A percentile compares a stretch with the other conserved stretches of the same genome.
Evolutionary conservation across 352 stramenopile species (phyloP).

Genomic region (Pythium guiyangense): DNA sequence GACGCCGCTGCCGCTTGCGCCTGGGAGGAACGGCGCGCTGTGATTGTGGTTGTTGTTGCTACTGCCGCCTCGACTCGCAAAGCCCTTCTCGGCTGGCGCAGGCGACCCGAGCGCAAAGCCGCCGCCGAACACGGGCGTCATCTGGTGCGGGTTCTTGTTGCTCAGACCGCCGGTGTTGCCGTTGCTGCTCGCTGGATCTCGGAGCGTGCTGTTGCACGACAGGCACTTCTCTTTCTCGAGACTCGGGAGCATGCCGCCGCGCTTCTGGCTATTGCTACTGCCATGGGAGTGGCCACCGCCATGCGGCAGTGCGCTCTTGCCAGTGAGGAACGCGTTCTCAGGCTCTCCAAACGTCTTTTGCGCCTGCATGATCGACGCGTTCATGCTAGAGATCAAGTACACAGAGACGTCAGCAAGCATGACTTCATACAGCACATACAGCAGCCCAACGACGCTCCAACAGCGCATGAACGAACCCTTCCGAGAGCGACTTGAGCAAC

Average conservation of each 20-base stretch:
- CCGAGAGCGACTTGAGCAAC: conserved; percentile 74
- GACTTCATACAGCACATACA: not conserved
- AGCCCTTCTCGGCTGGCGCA: conserved; percentile 32
- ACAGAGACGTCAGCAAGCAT: not conserved
- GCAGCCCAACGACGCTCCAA: not conserved
- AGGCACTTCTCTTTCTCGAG: conserved; percentile 75
- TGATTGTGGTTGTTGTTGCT: conserved; percentile 31
- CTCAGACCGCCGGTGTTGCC: conserved; percentile 13
- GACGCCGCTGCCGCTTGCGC: conserved; percentile 14
- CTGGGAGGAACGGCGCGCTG: conserved; percentile 28
- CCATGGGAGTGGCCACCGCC: not conserved
- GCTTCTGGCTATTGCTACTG: conserved; percentile 24
- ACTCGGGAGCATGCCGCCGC: conserved; percentile 56
- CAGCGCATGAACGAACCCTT: conserved; percentile 19
- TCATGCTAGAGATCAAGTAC: conserved; percentile 40
- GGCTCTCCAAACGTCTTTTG: conserved; percentile 57
- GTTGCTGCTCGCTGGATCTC: conserved; percentile 24
- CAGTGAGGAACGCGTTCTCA: conserved; percentile 69
- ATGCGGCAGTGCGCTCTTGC: conserved; percentile 43
- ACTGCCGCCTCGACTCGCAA: conserved; percentile 16
- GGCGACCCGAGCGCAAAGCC: conserved; percentile 54
- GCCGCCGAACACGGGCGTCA: conserved; percentile 63
- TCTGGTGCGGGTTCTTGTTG: conserved; percentile 68
- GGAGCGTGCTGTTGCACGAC: conserved; percentile 69
- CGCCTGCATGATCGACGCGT: conserved; percentile 67